phyloP scores from a whole-genome alignment of 2,329 filamentous ascomycete species.

The Exophiala calicioides region DNA sequence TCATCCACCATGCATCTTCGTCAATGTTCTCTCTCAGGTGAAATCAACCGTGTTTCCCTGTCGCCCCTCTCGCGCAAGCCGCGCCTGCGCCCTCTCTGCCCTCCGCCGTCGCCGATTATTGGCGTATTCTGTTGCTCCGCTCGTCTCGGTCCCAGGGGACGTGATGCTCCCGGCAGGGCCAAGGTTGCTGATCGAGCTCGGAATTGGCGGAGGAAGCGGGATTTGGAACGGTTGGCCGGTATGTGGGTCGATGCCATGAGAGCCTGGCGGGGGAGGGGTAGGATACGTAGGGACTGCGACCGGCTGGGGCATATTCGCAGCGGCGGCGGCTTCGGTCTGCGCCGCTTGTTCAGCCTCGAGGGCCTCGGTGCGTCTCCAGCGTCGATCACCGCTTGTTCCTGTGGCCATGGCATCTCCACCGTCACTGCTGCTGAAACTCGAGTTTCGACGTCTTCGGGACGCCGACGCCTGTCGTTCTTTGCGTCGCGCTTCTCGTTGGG shows the following conservation, averaged over 20 bases:
- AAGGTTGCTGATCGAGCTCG: constrained; percentile 43
- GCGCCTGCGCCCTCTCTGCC: constrained; percentile 52
- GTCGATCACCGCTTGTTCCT: constrained; percentile 40
- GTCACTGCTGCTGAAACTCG: constrained; percentile 45
- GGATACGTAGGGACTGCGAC: constrained; percentile 20
- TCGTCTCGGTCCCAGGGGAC: constrained; percentile 51
- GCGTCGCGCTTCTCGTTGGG: constrained; percentile 57
- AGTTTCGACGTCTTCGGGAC: constrained; percentile 39
- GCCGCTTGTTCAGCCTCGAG: constrained; percentile 50
- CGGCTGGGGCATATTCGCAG: too few species aligned
- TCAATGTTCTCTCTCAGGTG: constrained; percentile 16
- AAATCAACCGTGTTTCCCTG: constrained; percentile 33
- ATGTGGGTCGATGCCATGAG: constrained; percentile 18
- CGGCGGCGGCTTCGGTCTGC: constrained; percentile 40
- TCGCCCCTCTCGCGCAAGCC: constrained; percentile 45
- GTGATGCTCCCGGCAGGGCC: constrained; percentile 44
- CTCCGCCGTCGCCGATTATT: constrained; percentile 55
- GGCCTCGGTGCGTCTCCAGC: constrained; percentile 52
- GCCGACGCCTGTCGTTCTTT: constrained; percentile 44
- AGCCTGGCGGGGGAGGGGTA: constrained; percentile 26
- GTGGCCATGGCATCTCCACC: constrained; percentile 38
- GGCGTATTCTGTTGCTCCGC: constrained; percentile 50
- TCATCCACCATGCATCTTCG: too few species aligned
- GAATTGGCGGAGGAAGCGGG: constrained; percentile 42
- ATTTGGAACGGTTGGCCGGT: constrained; percentile 24